Evolutionary conservation across 2,329 filamentous ascomycete genomes (phyloP).

Genomic region (Pseudophaeomoniella oleicola): DNA sequence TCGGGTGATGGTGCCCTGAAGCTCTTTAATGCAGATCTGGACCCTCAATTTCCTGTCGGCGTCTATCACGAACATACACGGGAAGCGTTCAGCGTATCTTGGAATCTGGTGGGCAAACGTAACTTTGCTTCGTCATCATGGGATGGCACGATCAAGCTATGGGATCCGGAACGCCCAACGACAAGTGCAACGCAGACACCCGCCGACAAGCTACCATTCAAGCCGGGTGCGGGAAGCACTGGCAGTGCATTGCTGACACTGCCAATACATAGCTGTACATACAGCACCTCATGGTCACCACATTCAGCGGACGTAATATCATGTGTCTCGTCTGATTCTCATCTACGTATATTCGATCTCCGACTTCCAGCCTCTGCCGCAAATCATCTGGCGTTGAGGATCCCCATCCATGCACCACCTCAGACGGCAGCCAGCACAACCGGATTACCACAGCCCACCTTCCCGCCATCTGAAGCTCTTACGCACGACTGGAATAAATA

Average conservation of each 20-base stretch:
- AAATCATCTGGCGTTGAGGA: slow-evolving; percentile 70
- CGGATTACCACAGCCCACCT: slow-evolving; percentile 16
- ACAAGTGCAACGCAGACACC: not conserved
- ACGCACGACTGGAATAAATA: slow-evolving; percentile 99
- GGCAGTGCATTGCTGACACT: slow-evolving; percentile 63
- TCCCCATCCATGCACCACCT: slow-evolving; percentile 60
- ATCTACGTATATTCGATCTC: slow-evolving; percentile 82
- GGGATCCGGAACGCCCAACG: slow-evolving; percentile 57
- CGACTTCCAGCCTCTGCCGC: slow-evolving; percentile 71
- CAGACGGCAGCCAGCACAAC: slow-evolving; percentile 4
- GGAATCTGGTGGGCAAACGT: slow-evolving; percentile 84
- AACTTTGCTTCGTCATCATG: slow-evolving; percentile 84
- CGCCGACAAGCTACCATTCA: not conserved
- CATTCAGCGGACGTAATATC: slow-evolving; percentile 76
- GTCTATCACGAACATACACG: slow-evolving; percentile 88
- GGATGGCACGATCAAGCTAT: slow-evolving; percentile 94
- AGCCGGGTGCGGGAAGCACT: slow-evolving; percentile 13
- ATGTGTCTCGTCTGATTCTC: slow-evolving; percentile 76
- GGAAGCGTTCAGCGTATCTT: slow-evolving; percentile 83
- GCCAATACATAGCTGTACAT: slow-evolving; percentile 85
- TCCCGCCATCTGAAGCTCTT: slow-evolving; percentile 65
- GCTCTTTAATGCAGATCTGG: slow-evolving; percentile 71
- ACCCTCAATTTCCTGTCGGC: slow-evolving; percentile 67
- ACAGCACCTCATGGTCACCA: slow-evolving; percentile 81
- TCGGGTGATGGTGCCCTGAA: slow-evolving; percentile 91